Conservation (phyloP, 352 stramenopile species). For the Thalassiosira livingstoniorum region DNA sequence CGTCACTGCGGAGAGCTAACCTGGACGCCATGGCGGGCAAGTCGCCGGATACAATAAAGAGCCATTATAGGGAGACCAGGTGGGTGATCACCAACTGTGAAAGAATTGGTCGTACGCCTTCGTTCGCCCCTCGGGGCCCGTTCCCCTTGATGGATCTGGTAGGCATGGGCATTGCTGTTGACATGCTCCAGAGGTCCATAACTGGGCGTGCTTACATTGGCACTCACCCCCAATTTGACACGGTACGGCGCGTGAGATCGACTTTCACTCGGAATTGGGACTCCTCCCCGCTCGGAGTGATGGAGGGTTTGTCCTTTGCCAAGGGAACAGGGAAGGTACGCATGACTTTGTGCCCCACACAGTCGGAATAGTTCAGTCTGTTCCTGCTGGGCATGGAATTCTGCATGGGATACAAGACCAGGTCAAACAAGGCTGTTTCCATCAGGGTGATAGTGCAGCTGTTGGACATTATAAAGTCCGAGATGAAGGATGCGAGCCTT, state of each 20-base stretch:
- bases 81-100: conserved; percentile 1
- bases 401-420: conserved; percentile 27
- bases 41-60: not conserved
- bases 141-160: conserved; percentile 25
- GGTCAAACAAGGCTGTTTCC: conserved; percentile 4
- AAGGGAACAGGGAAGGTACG: not conserved
- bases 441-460: conserved; percentile 9
- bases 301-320: conserved; percentile 8
- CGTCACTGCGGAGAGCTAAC: conserved; percentile 6
- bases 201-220: conserved; percentile 2
- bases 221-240: conserved; percentile 26
- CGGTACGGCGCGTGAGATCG: not conserved
- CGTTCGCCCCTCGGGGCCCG: conserved; percentile 17
- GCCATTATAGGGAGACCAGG: not conserved
- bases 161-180: conserved; percentile 23
- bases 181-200: conserved; percentile 17
- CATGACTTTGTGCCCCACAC: not conserved
- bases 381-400: conserved; percentile 13
- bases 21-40: conserved; percentile 21
- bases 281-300: conserved; percentile 16
- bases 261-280: conserved; percentile 13
- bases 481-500: not conserved
- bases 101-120: conserved; percentile 14
- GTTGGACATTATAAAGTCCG: conserved; percentile 21
- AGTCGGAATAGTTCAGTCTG: conserved; percentile 20